A percentile compares a stretch with the other conserved stretches of the same genome.
These are phyloP conservation scores for Flaveria floridana DNA, from an alignment of 140 eudicot species.

Conservation along the genomic window DNA sequence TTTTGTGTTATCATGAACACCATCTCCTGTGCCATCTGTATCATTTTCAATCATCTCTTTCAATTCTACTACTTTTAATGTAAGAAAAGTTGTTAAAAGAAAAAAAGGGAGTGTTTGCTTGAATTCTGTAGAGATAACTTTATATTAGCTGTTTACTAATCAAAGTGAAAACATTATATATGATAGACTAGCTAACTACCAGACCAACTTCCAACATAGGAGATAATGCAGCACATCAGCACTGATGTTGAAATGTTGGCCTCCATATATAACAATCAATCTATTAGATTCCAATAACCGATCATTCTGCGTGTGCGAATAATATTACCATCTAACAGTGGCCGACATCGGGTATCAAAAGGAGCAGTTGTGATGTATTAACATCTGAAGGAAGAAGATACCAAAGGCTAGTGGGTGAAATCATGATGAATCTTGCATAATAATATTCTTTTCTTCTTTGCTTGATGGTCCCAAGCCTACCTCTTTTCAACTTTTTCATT, in stretches of 20 bases:
- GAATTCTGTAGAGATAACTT: constrained; percentile 19
- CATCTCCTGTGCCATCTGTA: constrained; percentile 25
- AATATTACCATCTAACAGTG: constrained; percentile 27
- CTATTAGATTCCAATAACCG: constrained; percentile 23
- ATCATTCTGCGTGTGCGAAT: constrained; percentile 20
- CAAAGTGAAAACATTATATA: neutral
- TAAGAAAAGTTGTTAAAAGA: constrained; percentile 21
- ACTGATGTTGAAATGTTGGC: constrained; percentile 31
- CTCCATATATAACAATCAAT: constrained; percentile 24
- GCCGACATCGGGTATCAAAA: constrained; percentile 37
- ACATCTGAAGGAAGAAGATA: constrained; percentile 38
- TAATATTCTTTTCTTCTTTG: constrained; percentile 27
- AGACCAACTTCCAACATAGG: constrained; percentile 7
- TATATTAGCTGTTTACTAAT: neutral
- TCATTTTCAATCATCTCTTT: constrained; percentile 27
- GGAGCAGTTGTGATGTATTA: constrained; percentile 26
- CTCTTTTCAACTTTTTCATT: constrained; percentile 31
- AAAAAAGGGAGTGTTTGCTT: constrained; percentile 17
- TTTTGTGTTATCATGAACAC: constrained; percentile 26
- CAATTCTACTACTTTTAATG: constrained; percentile 16
- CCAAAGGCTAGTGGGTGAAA: constrained; percentile 44
- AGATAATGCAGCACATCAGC: constrained; percentile 23
- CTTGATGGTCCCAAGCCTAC: constrained; percentile 39
- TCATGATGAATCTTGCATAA: constrained; percentile 42
- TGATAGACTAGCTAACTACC: constrained; percentile 23